Conservation (phyloP, 2,329 filamentous ascomycete species). For the Purpureocillium lavendulum region DNA sequence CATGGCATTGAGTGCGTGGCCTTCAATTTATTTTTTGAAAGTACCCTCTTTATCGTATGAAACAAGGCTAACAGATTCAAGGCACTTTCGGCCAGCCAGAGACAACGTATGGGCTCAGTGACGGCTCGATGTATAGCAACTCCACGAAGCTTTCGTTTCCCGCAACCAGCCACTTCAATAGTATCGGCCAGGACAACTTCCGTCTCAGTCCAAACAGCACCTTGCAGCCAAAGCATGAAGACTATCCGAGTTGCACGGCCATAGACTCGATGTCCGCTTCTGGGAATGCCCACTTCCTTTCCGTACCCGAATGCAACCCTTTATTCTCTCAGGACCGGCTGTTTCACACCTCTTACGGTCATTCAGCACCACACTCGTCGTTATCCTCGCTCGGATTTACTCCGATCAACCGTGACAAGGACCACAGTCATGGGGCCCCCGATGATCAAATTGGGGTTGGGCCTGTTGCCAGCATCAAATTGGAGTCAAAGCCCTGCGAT, state of each 20-base stretch:
- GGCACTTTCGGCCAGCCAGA: slow-evolving; percentile 18
- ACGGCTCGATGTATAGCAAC: slow-evolving; percentile 20
- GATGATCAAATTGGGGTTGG: slow-evolving; percentile 8
- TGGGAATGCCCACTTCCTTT: slow-evolving; percentile 16
- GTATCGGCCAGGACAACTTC: slow-evolving; percentile 17
- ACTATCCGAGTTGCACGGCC: slow-evolving; percentile 10
- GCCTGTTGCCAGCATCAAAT: slow-evolving; percentile 12
- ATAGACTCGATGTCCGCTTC: slow-evolving; percentile 12
- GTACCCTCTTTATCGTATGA: background rate
- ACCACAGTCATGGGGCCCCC: slow-evolving; percentile 9
- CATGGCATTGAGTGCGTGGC: slow-evolving; percentile 7
- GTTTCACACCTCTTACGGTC: slow-evolving; percentile 17
- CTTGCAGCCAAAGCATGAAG: slow-evolving; percentile 18
- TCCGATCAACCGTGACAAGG: slow-evolving; percentile 16
- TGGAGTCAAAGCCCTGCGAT: slow-evolving; percentile 17
- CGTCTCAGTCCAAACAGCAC: slow-evolving; percentile 14
- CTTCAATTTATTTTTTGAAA: no score
- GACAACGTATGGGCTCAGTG: slow-evolving; percentile 18
- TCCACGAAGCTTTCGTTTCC: slow-evolving; percentile 20
- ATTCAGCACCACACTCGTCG: slow-evolving; percentile 11
- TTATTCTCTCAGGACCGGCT: slow-evolving; percentile 22
- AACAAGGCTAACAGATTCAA: slow-evolving; percentile 12
- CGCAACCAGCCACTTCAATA: slow-evolving; percentile 13
- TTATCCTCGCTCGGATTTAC: slow-evolving; percentile 20
- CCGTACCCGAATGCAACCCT: slow-evolving; percentile 20